Conservation (phyloP, 2,329 filamentous ascomycete species). For the Microsporum audouinii region DNA sequence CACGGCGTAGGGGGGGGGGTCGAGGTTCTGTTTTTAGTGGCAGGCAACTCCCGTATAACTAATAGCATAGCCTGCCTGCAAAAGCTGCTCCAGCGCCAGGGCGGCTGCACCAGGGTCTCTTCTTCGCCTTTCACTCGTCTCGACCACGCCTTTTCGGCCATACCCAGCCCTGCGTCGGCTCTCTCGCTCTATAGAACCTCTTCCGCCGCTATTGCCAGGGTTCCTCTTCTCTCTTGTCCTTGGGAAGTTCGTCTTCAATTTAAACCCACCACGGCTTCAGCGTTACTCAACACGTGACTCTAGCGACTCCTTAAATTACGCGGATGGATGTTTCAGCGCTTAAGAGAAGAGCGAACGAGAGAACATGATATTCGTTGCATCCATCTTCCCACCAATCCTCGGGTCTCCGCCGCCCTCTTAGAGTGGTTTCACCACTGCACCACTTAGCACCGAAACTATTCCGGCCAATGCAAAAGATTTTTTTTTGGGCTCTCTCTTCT, state of each 20-base stretch:
- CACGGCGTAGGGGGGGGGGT: background rate
- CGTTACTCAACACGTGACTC: background rate
- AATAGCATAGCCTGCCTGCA: too few species aligned
- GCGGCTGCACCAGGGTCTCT: too few species aligned
- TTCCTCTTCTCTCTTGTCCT: too few species aligned
- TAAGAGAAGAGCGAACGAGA: background rate
- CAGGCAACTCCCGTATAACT: too few species aligned
- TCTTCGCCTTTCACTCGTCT: too few species aligned
- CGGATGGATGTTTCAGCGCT: constrained; percentile 2
- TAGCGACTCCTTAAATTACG: background rate
- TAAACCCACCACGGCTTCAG: background rate
- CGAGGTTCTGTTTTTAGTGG: background rate
- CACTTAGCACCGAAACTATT: background rate
- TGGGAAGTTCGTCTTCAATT: background rate
- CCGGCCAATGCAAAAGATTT: background rate
- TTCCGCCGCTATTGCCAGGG: background rate
- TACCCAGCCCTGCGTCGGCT: background rate
- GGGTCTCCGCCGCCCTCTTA: background rate
- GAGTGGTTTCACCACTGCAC: constrained; percentile 1
- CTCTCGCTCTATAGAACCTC: background rate
- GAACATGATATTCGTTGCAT: background rate
- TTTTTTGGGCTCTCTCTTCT: too few species aligned
- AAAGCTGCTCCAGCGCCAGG: too few species aligned
- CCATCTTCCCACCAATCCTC: background rate
- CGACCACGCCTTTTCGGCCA: too few species aligned